phyloP scores from a whole-genome alignment of 78 protist genomes.

The Protostelium mycophagum region DNA sequence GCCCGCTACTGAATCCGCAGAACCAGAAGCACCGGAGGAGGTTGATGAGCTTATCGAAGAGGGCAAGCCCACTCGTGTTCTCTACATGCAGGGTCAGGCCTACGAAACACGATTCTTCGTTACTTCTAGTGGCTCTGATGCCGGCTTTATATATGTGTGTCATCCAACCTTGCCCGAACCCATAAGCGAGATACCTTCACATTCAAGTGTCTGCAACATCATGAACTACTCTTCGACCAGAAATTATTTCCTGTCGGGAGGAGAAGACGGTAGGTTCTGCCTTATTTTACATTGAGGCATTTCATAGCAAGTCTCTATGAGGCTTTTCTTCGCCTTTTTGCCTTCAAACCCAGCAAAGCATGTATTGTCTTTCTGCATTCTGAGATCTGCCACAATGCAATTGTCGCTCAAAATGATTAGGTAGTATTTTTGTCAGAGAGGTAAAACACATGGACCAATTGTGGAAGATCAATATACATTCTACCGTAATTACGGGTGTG shows the following conservation, averaged over 20 bases:
- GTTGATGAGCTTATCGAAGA: background rate
- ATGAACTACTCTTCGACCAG: background rate
- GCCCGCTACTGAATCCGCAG: too few relatives aligned
- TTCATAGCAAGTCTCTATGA: too few relatives aligned
- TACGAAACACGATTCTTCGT: background rate
- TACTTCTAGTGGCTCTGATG: background rate
- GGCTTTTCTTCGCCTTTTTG: too few relatives aligned
- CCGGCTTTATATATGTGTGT: background rate
- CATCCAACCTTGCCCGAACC: background rate
- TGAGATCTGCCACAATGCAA: too few relatives aligned
- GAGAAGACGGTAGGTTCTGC: background rate
- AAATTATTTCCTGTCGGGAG: background rate
- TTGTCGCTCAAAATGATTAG: too few relatives aligned
- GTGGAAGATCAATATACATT: background rate
- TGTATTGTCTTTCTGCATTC: too few relatives aligned
- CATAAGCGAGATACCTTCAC: background rate
- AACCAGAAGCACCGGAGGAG: background rate
- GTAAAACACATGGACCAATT: too few relatives aligned
- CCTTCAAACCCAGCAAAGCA: too few relatives aligned
- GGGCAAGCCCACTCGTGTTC: background rate
- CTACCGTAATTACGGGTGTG: background rate
- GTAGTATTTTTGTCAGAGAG: too few relatives aligned
- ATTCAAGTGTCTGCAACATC: background rate
- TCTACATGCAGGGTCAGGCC: background rate
- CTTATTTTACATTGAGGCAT: too few relatives aligned